Conservation (phyloP, 768 basidiomycete species). For the Lentinula sp. region DNA sequence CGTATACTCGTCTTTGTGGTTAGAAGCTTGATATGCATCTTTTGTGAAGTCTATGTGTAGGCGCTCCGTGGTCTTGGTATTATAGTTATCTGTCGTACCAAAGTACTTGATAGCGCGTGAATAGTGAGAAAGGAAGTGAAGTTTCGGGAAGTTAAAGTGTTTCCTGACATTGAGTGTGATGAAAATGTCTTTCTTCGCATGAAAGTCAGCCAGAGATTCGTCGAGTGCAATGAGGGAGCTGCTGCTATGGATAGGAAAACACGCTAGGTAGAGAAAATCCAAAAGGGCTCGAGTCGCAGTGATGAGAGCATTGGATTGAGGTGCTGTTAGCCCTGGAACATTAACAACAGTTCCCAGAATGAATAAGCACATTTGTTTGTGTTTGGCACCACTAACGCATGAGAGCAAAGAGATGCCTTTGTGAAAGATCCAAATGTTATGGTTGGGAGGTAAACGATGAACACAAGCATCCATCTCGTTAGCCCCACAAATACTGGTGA, state of each 20-base stretch:
- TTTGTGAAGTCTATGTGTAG: not conserved
- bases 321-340: slow-evolving; percentile 4
- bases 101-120: slow-evolving; percentile 12
- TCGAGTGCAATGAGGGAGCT: slow-evolving; percentile 16
- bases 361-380: slow-evolving; percentile 18
- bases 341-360: slow-evolving; percentile 18
- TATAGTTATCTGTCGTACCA: slow-evolving; percentile 20
- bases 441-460: slow-evolving; percentile 20
- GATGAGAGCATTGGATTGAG: slow-evolving; percentile 6
- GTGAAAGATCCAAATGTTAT: slow-evolving; percentile 20
- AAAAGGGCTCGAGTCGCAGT: slow-evolving; percentile 19
- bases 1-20: slow-evolving; percentile 21
- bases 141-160: slow-evolving; percentile 21
- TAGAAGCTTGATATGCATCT: slow-evolving; percentile 13
- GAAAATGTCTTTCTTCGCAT: slow-evolving; percentile 24
- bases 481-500: slow-evolving; percentile 11
- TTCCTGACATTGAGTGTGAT: slow-evolving; percentile 18
- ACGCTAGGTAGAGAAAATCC: slow-evolving; percentile 29
- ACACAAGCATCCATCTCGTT: slow-evolving; percentile 23
- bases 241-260: slow-evolving; percentile 19
- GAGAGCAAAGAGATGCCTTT: slow-evolving; percentile 23
- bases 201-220: slow-evolving; percentile 20
- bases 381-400: slow-evolving; percentile 19
- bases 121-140: slow-evolving; percentile 19
- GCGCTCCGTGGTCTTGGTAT: slow-evolving; percentile 19